These are phyloP conservation scores for Venturia pyrina DNA, from an alignment of 2,329 filamentous ascomycete genomes.

Conservation along the genomic window DNA sequence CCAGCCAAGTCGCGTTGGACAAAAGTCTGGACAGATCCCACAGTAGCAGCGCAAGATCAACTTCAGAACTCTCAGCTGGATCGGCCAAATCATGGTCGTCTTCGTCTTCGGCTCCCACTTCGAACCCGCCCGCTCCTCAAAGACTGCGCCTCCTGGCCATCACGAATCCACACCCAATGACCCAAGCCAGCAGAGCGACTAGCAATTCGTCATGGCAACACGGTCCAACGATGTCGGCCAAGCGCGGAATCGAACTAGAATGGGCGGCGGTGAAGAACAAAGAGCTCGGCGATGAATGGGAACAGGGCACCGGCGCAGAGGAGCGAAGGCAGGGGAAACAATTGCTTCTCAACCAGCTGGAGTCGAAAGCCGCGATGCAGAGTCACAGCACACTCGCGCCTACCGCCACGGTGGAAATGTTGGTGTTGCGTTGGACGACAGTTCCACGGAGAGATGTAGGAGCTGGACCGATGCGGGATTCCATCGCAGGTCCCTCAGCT, in stretches of 20 bases:
- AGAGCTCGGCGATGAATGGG: background rate
- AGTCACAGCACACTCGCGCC: background rate
- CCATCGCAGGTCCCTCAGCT: background rate
- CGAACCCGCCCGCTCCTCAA: background rate
- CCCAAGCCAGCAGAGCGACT: background rate
- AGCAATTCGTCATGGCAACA: constrained; percentile 1
- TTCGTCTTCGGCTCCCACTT: background rate
- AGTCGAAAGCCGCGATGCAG: background rate
- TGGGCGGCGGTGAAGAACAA: background rate
- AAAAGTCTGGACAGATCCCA: background rate
- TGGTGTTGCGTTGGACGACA: constrained; percentile 7
- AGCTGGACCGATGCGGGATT: background rate
- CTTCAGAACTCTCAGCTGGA: background rate
- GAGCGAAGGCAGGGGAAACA: constrained; percentile 2
- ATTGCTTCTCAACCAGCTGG: constrained; percentile 1
- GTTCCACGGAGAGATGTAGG: background rate
- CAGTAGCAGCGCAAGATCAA: constrained; percentile 1
- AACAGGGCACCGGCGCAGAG: background rate
- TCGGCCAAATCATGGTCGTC: background rate
- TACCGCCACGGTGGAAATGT: background rate
- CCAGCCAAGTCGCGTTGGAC: background rate
- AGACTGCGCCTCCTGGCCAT: background rate
- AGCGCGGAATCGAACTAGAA: constrained; percentile 2
- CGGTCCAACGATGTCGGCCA: constrained; percentile 8
- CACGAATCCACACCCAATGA: background rate